Evolutionary conservation across 2,329 filamentous ascomycete species (phyloP).

Genomic region (Paecilomyces dactylethromorphus): DNA sequence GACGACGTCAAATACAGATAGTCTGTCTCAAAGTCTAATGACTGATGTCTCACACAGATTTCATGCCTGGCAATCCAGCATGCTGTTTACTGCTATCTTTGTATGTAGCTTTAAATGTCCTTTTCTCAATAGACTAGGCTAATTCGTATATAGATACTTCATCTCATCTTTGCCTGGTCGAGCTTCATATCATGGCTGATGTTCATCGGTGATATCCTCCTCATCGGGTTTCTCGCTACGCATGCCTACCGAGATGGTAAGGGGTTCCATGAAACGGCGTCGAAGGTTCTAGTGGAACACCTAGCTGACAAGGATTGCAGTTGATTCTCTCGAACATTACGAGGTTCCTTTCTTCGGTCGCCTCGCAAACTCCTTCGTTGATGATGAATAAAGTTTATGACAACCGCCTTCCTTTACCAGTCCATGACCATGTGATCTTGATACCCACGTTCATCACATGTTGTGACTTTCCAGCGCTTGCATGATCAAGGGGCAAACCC

Average conservation of each 20-base stretch:
- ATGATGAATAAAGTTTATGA: slow-evolving; percentile 60
- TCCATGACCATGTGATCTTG: slow-evolving; percentile 8
- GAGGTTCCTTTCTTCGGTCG: slow-evolving; percentile 83
- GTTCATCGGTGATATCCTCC: slow-evolving; percentile 64
- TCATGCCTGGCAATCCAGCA: slow-evolving; percentile 89
- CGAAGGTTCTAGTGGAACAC: not conserved
- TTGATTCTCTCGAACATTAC: slow-evolving; percentile 60
- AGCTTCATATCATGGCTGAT: slow-evolving; percentile 76
- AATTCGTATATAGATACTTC: slow-evolving; percentile 56
- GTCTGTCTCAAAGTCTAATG: not conserved
- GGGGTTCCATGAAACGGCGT: slow-evolving; percentile 7
- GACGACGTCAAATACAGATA: slow-evolving; percentile 5
- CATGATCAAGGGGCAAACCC: slow-evolving; percentile 2
- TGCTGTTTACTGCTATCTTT: slow-evolving; percentile 68
- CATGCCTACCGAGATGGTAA: slow-evolving; percentile 80
- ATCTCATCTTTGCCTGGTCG: slow-evolving; percentile 83
- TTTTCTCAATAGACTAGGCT: not conserved
- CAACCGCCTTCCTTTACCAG: not conserved
- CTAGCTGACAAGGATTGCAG: slow-evolving; percentile 26
- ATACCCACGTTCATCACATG: slow-evolving; percentile 11
- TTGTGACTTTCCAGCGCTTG: slow-evolving; percentile 1
- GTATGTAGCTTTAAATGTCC: slow-evolving; percentile 28
- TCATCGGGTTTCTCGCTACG: slow-evolving; percentile 70
- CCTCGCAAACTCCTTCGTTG: slow-evolving; percentile 81
- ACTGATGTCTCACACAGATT: slow-evolving; percentile 52